phyloP scores from a whole-genome alignment of 352 stramenopile species.

The Phytopythium cucurbitacearum region DNA sequence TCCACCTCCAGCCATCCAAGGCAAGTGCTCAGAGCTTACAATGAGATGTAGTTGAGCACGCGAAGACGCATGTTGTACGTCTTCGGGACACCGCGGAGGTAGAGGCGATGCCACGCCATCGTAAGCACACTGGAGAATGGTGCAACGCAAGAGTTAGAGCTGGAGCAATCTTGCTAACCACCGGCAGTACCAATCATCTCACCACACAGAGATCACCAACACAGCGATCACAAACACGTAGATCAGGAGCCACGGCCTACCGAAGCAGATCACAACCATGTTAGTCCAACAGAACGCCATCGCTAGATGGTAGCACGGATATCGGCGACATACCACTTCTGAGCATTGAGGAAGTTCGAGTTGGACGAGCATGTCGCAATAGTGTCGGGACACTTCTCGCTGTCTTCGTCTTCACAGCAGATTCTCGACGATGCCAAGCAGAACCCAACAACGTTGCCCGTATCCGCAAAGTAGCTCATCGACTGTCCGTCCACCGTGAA shows the following conservation, averaged over 20 bases:
- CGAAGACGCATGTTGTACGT: conserved; percentile 88
- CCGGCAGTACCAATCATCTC: conserved; percentile 7
- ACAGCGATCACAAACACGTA: conserved; percentile 85
- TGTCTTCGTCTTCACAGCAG: conserved; percentile 54
- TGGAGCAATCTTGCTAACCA: background rate
- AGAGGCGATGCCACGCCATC: conserved; percentile 79
- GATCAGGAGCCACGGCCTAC: conserved; percentile 83
- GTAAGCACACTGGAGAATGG: conserved; percentile 54
- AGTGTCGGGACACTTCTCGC: conserved; percentile 20
- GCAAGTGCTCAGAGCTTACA: conserved; percentile 36
- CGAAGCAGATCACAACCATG: conserved; percentile 1
- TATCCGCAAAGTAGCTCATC: conserved; percentile 70
- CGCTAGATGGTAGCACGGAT: background rate
- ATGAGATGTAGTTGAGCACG: conserved; percentile 87
- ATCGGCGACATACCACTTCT: conserved; percentile 53
- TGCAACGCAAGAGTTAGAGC: conserved; percentile 2
- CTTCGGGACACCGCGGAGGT: conserved; percentile 80
- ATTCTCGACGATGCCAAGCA: conserved; percentile 80
- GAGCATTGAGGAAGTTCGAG: conserved; percentile 69
- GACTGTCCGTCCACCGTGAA: conserved; percentile 83
- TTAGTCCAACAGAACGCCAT: background rate
- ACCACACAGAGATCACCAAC: conserved; percentile 79
- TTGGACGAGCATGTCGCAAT: conserved; percentile 37
- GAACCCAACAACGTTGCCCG: conserved; percentile 70
- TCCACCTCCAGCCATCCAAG: no score